Base-by-base conservation (phyloP, 441 rosid genomes). In the Codiaeum variegatum region DNA sequence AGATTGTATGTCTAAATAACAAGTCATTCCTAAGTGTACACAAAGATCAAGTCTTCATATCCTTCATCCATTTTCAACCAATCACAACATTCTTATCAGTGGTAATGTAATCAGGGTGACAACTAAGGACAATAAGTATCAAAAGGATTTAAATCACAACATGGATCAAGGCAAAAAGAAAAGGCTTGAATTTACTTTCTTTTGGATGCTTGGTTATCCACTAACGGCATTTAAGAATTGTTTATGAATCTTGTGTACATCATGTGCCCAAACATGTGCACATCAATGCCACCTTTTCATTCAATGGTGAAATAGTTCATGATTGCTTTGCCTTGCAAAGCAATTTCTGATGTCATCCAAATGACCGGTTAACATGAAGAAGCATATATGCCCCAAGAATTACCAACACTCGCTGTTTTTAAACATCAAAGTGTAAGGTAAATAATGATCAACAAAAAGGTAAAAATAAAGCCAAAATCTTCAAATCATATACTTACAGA, bases 401-500 rank as follows among this genome's bases (percentile, higher is more conserved):
- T 40, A 38, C 59, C 7, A 73, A 24, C 29, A 28, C 1, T 24
- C 24, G 23, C 24, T 23, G 21, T 51, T 21, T 54, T 31, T 54
- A 44, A 62, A 62, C 56, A 15, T 71, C 66, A 56, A 47, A 31
- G 13, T 23, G 31, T n/a, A 68, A 29, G 21, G 8, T 19, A 62
- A 19, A 62, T 10, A 11, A 40, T 21, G 38, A 21, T 24, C 23
- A 1, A 16, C 46, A 67, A 23, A 34, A 19, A 31, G 46, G 34
- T 18, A 52, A 24, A 47, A 32, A 31, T 16, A 28, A 74, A 56
- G 63, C 42, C 19, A 38, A 62, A 68, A 63, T 46, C 60, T 73
- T 32, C 5, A 51, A 49, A 34, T 24, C 34, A 34, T 77, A 66
- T 75, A 88, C 97, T 93, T 80, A 95, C 98, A 66, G 97, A 91